These are phyloP conservation scores for Wickerhamiella shivajii DNA, from an alignment of 805 yeast species.

Conservation along the genomic window DNA sequence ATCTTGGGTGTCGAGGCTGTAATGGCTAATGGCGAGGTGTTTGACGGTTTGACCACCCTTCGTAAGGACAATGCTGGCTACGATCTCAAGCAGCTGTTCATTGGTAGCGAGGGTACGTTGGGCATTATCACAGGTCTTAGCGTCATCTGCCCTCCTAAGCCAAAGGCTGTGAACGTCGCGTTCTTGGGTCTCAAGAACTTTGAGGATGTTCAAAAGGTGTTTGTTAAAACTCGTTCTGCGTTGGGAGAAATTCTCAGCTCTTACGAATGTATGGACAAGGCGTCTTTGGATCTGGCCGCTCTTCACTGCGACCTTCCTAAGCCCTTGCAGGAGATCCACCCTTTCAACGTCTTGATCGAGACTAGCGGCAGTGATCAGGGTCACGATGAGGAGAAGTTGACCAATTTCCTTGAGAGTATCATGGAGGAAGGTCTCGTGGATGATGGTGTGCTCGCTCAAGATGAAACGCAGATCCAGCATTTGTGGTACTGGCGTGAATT, in stretches of 20 bases:
- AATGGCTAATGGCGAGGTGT: conserved; percentile 69
- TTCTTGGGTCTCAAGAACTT: conserved; percentile 68
- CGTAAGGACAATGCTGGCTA: conserved; percentile 93
- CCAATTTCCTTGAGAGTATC: conserved; percentile 62
- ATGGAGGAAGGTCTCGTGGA: conserved; percentile 72
- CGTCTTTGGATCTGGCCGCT: conserved; percentile 34
- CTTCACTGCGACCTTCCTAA: conserved; percentile 42
- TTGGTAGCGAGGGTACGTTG: conserved; percentile 85
- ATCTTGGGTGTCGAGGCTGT: conserved; percentile 86
- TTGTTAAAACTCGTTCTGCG: conserved; percentile 62
- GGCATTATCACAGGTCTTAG: conserved; percentile 86
- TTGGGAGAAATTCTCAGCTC: conserved; percentile 78
- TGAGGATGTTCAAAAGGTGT: conserved; percentile 67
- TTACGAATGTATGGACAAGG: conserved; percentile 76
- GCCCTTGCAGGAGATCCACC: conserved; percentile 73
- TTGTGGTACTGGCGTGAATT: conserved; percentile 96
- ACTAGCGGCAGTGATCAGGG: conserved; percentile 91
- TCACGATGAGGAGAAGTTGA: conserved; percentile 86
- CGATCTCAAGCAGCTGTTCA: conserved; percentile 79
- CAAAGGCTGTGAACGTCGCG: conserved; percentile 73
- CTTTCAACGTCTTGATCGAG: conserved; percentile 84
- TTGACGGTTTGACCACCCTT: conserved; percentile 65
- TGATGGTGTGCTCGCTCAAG: conserved; percentile 96
- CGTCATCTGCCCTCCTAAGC: conserved; percentile 77
- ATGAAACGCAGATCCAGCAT: conserved; percentile 67